Percentiles rank a stretch among this genome's conserved stretches.
Conservation (phyloP, 352 stramenopile species). For the Aphanomyces euteiches region DNA sequence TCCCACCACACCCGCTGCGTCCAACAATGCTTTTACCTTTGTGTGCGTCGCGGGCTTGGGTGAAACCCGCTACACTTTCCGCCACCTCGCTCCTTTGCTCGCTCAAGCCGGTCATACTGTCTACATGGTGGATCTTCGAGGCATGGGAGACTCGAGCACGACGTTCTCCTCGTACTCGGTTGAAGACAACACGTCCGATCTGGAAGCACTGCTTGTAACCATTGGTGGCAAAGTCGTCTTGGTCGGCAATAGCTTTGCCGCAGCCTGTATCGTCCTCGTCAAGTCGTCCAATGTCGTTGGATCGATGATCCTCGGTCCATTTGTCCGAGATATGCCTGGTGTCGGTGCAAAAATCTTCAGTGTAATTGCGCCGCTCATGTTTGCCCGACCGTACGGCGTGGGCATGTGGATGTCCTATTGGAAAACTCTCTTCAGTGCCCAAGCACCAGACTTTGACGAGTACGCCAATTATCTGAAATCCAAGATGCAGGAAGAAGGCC, state of each 20-base stretch:
- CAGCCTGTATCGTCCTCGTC: slow-evolving; percentile 13
- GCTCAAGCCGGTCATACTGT: slow-evolving; percentile 37
- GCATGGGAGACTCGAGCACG: slow-evolving; percentile 40
- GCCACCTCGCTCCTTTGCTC: slow-evolving; percentile 40
- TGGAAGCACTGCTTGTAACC: not conserved
- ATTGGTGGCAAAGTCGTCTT: not conserved
- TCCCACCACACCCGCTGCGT: not conserved
- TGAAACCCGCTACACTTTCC: slow-evolving; percentile 44
- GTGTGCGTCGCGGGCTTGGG: slow-evolving; percentile 45
- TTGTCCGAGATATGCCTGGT: slow-evolving; percentile 3
- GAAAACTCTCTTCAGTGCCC: slow-evolving; percentile 9
- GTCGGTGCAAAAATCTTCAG: slow-evolving; percentile 7
- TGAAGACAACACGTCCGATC: not conserved
- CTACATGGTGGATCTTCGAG: slow-evolving; percentile 43
- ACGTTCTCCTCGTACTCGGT: slow-evolving; percentile 3
- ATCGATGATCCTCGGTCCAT: slow-evolving; percentile 8
- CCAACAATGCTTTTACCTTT: slow-evolving; percentile 4
- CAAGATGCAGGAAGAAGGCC: slow-evolving; percentile 14
- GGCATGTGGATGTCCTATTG: slow-evolving; percentile 20
- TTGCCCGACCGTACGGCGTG: slow-evolving; percentile 8
- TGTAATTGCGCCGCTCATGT: not conserved
- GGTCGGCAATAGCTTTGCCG: slow-evolving; percentile 22
- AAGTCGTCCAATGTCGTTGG: not conserved
- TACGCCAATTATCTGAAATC: not conserved
- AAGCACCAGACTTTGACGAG: not conserved